These are phyloP conservation scores for Rhodotorula kratochvilovae DNA, from an alignment of 768 basidiomycete genomes.

Conservation along the genomic window DNA sequence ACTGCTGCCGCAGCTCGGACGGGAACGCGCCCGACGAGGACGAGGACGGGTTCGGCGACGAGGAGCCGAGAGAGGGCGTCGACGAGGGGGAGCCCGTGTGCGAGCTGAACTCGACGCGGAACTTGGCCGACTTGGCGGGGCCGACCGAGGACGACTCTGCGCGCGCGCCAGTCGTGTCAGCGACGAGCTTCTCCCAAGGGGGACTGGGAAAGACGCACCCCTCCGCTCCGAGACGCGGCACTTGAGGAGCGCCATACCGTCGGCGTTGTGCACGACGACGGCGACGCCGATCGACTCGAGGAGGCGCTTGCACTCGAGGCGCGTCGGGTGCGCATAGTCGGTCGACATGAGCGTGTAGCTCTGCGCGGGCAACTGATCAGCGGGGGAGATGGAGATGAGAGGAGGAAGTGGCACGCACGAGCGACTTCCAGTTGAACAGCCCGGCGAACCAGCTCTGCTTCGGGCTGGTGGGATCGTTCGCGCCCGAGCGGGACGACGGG, in stretches of 20 bases:
- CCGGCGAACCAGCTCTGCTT: conserved; percentile 79
- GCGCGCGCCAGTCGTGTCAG: conserved; percentile 45
- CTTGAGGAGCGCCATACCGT: conserved; percentile 64
- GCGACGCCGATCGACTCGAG: conserved; percentile 67
- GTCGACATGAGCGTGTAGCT: conserved; percentile 49
- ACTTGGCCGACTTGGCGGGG: conserved; percentile 66
- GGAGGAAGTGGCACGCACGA: conserved; percentile 58
- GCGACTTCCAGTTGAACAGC: conserved; percentile 78
- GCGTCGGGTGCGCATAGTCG: conserved; percentile 57
- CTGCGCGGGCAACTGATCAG: conserved; percentile 24
- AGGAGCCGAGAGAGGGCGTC: conserved; percentile 8
- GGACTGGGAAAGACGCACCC: conserved; percentile 42
- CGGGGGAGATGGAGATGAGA: neutral
- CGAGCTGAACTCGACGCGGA: conserved; percentile 69
- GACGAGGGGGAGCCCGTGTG: conserved; percentile 35
- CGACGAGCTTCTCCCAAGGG: too few species aligned
- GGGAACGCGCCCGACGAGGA: neutral
- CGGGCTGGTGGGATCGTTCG: conserved; percentile 48
- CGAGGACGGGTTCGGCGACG: conserved; percentile 4
- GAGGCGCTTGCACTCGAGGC: conserved; percentile 67
- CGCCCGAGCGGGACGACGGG: conserved; percentile 19
- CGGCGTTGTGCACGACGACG: conserved; percentile 63
- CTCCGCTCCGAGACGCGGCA: conserved; percentile 68
- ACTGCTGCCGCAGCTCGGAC: conserved; percentile 46
- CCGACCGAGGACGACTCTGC: conserved; percentile 25